phyloP scores from a whole-genome alignment of 2,329 filamentous ascomycete genomes.

The Pseudocercospora fijiensis region DNA sequence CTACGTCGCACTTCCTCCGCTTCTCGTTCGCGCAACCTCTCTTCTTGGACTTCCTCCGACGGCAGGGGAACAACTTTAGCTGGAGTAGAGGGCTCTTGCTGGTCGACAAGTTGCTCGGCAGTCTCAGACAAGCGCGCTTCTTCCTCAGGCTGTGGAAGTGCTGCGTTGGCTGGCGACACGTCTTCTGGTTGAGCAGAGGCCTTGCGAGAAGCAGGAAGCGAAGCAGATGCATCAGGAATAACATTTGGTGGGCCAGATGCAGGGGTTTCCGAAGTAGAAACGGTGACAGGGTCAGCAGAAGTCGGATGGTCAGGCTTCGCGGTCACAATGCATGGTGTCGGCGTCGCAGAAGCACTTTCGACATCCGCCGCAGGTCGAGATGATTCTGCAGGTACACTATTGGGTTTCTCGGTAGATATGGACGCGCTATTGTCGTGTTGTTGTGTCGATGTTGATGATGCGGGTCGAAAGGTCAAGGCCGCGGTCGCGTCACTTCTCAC shows the following conservation, averaged over 20 bases:
- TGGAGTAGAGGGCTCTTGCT: constrained; percentile 28
- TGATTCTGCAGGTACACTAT: constrained; percentile 19
- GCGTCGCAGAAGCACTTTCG: constrained; percentile 20
- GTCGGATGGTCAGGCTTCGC: constrained; percentile 10
- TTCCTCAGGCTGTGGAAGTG: constrained; percentile 32
- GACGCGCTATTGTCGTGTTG: constrained; percentile 31
- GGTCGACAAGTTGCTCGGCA: constrained; percentile 28
- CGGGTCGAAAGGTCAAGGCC: constrained; percentile 19
- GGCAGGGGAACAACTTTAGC: constrained; percentile 50
- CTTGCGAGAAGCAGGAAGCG: constrained; percentile 1
- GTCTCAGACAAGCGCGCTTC: constrained; percentile 29
- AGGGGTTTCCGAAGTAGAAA: constrained; percentile 10
- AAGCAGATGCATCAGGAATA: neutral
- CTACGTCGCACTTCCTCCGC: constrained; percentile 41
- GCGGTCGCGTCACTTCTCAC: constrained; percentile 48
- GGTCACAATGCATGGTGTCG: constrained; percentile 21
- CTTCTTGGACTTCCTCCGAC: constrained; percentile 52
- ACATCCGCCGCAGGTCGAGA: constrained; percentile 11
- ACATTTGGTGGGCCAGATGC: neutral
- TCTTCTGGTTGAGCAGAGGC: constrained; percentile 16
- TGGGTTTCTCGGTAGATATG: constrained; percentile 33
- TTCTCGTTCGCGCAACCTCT: constrained; percentile 44
- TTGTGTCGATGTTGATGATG: constrained; percentile 43
- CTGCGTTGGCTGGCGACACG: constrained; percentile 23
- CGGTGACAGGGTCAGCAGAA: constrained; percentile 14